Base-by-base conservation (phyloP, 805 yeast genomes). In the Wickerhamiella sorbophila region DNA sequence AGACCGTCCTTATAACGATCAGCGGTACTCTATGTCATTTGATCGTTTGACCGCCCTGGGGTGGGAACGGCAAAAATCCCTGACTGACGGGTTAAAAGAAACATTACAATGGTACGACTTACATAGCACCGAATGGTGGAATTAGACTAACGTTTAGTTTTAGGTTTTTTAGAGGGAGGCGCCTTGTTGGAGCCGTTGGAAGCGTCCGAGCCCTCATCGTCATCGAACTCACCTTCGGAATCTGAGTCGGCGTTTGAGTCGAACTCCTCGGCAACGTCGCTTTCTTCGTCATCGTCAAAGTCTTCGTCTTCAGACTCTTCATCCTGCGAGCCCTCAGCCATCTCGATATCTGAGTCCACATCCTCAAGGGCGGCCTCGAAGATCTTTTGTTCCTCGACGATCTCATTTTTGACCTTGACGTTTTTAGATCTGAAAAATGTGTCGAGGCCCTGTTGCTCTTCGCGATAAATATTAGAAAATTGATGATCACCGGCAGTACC, bases 391-490 rank as follows among this genome's bases (percentile, higher is more conserved):
- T 88, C 94, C 42, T 85, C 81, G 52, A 77, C 83, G 48, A 86
- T 87, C 55, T 88, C 97, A 57, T 87, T 87, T 65, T 78, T 80
- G 40, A 88, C 83, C 50, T 74, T 69, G 46, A 91, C 64, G 43
- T 80, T 81, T 69, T 84, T 86, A 38, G 79, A 75, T 52, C 71
- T 72, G 61, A 88, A 73, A 66, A 70, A 91, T 35, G 68, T 69
- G 58, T 88, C 94, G 45, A 91, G 67, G 2, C 74, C 64, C 39
- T 72, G 75, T 60, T 87, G 97, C 57, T 91, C 98, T 48, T 84
- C 95, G 58, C 85, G 75, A 47, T 79, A 79, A 51, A 91, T 81
- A 55, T 83, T 84, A 49, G 94, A 93, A 61, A 91, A 88, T 33
- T 77, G 76, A 51, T 87, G 91, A 14, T 83, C 68, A 40, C 75